A percentile compares a stretch with the other conserved stretches of the same genome.
phyloP scores from a whole-genome alignment of 306 rosid genomes.

The Inga laurina region DNA sequence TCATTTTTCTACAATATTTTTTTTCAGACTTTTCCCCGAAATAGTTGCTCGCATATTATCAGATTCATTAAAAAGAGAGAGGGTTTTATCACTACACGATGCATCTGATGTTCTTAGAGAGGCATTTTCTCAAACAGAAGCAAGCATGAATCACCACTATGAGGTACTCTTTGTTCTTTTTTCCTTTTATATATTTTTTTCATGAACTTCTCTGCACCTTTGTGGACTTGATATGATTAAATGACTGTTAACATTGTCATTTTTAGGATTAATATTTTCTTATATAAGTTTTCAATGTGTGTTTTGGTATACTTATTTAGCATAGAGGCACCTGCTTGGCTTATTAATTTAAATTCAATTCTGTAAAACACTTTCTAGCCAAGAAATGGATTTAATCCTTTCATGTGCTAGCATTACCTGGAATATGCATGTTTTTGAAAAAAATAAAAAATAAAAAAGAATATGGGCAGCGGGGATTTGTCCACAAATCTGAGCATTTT shows the following conservation, averaged over 20 bases:
- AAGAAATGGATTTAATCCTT: not conserved
- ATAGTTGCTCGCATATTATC: conserved; percentile 66
- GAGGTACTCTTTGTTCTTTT: conserved; percentile 59
- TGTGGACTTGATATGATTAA: not conserved
- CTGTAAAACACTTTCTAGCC: not conserved
- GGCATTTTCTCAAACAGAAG: conserved; percentile 87
- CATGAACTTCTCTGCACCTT: conserved; percentile 4
- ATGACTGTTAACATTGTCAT: not conserved
- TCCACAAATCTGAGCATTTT: not conserved
- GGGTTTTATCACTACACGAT: conserved; percentile 65
- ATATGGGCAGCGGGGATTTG: not conserved
- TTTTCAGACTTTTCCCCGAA: conserved; percentile 83
- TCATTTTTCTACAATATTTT: conserved; percentile 36
- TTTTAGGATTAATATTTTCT: not conserved
- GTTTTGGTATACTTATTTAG: not conserved
- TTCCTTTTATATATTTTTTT: conserved; percentile 17
- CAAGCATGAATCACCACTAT: conserved; percentile 67
- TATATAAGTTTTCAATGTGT: not conserved
- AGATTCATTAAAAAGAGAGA: conserved; percentile 73
- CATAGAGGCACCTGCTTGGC: not conserved
- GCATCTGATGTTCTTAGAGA: conserved; percentile 93
- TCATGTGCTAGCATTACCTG: not conserved
- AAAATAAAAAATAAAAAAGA: not conserved
- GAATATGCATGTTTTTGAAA: not conserved
- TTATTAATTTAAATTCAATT: not conserved